Evolutionary conservation across 2,329 filamentous ascomycete species (phyloP).

Genomic region (Colletotrichum lentis): DNA sequence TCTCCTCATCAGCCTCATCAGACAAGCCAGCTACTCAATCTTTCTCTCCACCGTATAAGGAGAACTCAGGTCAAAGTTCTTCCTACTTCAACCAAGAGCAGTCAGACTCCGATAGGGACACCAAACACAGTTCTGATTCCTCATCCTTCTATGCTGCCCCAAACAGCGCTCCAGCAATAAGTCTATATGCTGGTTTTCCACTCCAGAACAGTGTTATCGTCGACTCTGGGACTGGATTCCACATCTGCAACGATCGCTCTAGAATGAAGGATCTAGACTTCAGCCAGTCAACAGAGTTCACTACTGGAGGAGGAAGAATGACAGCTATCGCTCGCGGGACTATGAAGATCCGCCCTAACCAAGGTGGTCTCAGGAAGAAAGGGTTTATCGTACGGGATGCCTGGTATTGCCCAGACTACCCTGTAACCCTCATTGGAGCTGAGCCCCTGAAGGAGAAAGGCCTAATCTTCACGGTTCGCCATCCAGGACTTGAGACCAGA

Average conservation of each 20-base stretch:
- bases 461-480: neutral
- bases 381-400: neutral
- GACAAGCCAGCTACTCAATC: no score
- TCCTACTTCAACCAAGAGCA: neutral
- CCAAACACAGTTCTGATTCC: neutral
- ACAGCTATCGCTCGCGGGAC: neutral
- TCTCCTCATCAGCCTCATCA: no score
- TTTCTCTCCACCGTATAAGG: no score
- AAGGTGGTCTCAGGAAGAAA: neutral
- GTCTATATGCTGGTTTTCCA: neutral
- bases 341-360: neutral
- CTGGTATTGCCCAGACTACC: neutral
- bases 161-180: neutral
- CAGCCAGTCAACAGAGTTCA: no score
- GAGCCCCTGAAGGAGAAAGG: neutral
- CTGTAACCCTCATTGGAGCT: neutral
- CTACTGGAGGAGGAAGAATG: neutral
- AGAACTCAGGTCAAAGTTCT: neutral
- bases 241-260: neutral
- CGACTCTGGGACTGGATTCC: neutral
- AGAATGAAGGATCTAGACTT: slow-evolving; percentile 1
- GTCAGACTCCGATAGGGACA: neutral
- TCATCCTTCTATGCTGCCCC: neutral
- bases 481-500: neutral
- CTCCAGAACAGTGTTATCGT: neutral